Percentiles rank a stretch among this genome's conserved stretches.
These are phyloP conservation scores for Vitis hybrid DNA, from an alignment of 177 flowering plant genomes.

Conservation along the genomic window DNA sequence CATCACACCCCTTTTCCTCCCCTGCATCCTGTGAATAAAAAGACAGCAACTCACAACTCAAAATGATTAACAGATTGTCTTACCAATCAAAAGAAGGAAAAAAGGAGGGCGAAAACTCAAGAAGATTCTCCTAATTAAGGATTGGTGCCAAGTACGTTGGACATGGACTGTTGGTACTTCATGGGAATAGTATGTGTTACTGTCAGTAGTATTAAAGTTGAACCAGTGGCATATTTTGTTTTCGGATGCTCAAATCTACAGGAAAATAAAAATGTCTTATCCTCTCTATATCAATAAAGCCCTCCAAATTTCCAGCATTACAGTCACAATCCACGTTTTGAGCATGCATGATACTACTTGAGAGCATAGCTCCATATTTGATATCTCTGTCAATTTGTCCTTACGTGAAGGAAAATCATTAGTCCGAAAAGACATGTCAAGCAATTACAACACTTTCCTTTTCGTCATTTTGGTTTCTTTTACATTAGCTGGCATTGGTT, in stretches of 20 bases:
- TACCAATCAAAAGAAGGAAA: background rate
- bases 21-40: background rate
- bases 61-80: background rate
- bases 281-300: background rate
- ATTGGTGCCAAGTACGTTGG: constrained; percentile 1
- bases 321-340: background rate
- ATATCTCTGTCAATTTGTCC: background rate
- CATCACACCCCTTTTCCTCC: background rate
- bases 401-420: background rate
- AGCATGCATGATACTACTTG: constrained; percentile 6
- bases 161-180: background rate
- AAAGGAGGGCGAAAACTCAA: background rate
- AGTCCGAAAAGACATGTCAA: background rate
- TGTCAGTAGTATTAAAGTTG: background rate
- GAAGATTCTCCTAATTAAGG: background rate
- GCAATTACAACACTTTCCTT: no score
- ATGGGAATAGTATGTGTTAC: background rate
- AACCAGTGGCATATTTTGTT: background rate
- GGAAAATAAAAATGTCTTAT: background rate
- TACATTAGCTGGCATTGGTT: background rate
- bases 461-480: background rate
- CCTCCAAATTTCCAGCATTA: background rate
- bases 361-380: background rate
- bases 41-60: background rate
- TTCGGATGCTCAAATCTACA: background rate